phyloP scores from a whole-genome alignment of 176 grass and related monocot species.

The Hyparrhenia diplandra region DNA sequence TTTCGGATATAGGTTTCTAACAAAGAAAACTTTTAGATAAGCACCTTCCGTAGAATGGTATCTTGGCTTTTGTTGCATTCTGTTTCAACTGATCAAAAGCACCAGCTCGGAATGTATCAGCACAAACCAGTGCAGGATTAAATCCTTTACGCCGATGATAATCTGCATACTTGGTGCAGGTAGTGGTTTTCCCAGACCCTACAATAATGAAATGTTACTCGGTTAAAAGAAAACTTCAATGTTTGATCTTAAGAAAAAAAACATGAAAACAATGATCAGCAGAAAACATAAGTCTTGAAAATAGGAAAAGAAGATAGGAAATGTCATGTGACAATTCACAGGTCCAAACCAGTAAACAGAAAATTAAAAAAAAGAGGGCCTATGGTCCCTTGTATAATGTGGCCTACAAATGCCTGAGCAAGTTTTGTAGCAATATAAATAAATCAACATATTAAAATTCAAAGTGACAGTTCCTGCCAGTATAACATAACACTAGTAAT shows the following conservation, averaged over 20 bases:
- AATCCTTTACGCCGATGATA: slow-evolving; percentile 86
- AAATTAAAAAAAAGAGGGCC: background rate
- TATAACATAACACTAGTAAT: background rate
- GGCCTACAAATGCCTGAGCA: background rate
- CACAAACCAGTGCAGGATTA: slow-evolving; percentile 82
- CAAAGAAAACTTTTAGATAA: background rate
- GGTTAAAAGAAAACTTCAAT: background rate
- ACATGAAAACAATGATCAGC: background rate
- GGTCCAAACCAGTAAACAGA: background rate
- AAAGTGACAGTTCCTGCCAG: background rate
- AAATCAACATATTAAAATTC: background rate
- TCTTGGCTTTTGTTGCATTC: slow-evolving; percentile 94
- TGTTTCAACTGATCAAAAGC: slow-evolving; percentile 98
- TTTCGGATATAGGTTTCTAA: background rate
- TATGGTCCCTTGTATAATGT: background rate
- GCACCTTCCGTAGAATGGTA: slow-evolving; percentile 95
- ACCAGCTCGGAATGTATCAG: slow-evolving; percentile 96
- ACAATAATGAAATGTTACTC: background rate
- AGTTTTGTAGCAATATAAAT: background rate
- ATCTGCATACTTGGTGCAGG: slow-evolving; percentile 91
- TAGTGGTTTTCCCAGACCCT: slow-evolving; percentile 94
- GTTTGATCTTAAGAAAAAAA: background rate
- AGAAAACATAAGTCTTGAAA: background rate
- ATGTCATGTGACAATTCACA: background rate
- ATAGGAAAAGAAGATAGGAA: background rate